Base-by-base conservation (phyloP, 257 asterid species). In the Salvia miltiorrhiza region DNA sequence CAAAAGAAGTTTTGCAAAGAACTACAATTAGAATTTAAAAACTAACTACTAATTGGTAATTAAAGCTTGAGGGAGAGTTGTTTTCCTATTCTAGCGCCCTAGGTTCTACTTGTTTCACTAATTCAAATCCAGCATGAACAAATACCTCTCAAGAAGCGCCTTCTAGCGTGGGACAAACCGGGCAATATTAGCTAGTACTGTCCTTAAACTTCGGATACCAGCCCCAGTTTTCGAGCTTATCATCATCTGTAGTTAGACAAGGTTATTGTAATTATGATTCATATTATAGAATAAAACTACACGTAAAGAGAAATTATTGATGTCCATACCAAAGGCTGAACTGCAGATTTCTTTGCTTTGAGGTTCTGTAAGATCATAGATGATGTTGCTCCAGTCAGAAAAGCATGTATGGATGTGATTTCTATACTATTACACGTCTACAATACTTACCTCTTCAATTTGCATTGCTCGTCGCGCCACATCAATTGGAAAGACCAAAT, bases 401-500 rank as follows among this genome's bases (percentile, higher is more conserved):
- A 13, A 53, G 67, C n/a, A 8, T 1, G n/a, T 35, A 43, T 45
- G 24, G 16, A 9, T 26, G 20, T 17, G 14, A 59, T 57, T 61
- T 50, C 50, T 37, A 32, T 55, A 11, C 14, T 16, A 9, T 62
- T 47, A 24, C n/a, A 44, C 21, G 10, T 21, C 19, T 55, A 49
- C 48, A 66, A 55, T 10, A 63, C 71, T 77, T 67, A 87, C 97
- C 96, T 93, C 99, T 89, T 91, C 97, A 47, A 94, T 94, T 85
- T 94, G 96, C 95, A 87, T 94, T 68, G 97, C 97, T 71, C 95
- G 84, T 13, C 99, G 87, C 23, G 99, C 97, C 67, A 94, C 99
- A 43, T 91, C 95, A 73, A 89, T 84, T 50, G 99, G 99, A 74
- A 89, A 89, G 70, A 86, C 95, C 63, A 72, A 44, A 82, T 89